Base-by-base conservation (phyloP, 2,329 filamentous ascomycete genomes). In the Mycosphaerella sp. region DNA sequence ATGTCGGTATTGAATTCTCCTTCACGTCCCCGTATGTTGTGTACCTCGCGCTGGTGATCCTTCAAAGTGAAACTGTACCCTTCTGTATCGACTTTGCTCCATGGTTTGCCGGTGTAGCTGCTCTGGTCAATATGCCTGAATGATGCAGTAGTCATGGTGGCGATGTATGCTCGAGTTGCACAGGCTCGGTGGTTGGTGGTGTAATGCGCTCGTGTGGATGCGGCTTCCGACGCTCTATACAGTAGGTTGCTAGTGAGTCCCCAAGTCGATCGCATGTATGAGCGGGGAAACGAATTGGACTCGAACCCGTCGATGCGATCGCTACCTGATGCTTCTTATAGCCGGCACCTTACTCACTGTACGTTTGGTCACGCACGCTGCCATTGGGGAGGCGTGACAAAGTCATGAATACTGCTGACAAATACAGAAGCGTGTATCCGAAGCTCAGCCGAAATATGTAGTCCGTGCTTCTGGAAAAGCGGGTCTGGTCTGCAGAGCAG, bases 71-170 rank as follows among this genome's bases (percentile, higher is more conserved):
- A 85, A 4, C 78, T 81, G n/a, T 68, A 69, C 13, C 73, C 76
- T 37, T 77, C 75, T 0, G 74, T 76, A 62, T 86, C 82, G 35
- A 86, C 82, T 61, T 86, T 86, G 59, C 70, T 64, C 82, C 82
- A 86, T 1, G 81, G 78, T 62, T 81, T 81, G 48, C 64, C 64
- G 14, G 56, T 52, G 51, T 66, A 58, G 69, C 75, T 74, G 13
- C 71, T 61, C 1, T 75, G 70, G 63, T 85, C 81, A 56, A 84
- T 80, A 67, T 85, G 80, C 53, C 75, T 75, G 70, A 85, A 84
- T 2, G 62, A 67, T 34, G 74, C 73, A 16, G 75, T 79, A n/a
- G 78, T 81, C 79, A 81, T 82, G 35, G 59, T 76, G 58, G 62
- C 58, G 28, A 37, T 41, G 17, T 41, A 37, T 21, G 18, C 16